Evolutionary conservation across 768 basidiomycete species (phyloP).

Genomic region (Suillus placidus): DNA sequence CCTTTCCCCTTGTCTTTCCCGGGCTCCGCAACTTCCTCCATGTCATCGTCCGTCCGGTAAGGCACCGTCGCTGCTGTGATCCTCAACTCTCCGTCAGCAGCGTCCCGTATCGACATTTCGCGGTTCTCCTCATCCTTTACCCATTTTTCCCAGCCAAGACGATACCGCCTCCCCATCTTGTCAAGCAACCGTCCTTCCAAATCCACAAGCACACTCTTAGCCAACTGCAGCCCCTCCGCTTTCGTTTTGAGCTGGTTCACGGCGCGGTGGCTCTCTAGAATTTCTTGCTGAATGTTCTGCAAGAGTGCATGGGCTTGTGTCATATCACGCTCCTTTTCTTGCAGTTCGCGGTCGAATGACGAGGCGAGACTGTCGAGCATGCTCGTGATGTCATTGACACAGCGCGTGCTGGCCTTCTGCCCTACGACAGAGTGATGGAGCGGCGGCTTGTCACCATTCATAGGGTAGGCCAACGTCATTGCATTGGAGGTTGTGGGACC

Average conservation of each 20-base stretch:
- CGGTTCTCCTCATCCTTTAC: constrained; percentile 80
- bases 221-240: constrained; percentile 64
- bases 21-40: constrained; percentile 38
- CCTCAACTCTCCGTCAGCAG: constrained; percentile 57
- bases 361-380: constrained; percentile 88
- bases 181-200: constrained; percentile 66
- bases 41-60: constrained; percentile 50
- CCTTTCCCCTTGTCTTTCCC: constrained; percentile 53
- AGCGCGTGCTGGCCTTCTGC: constrained; percentile 83
- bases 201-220: constrained; percentile 57
- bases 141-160: constrained; percentile 94
- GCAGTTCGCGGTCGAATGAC: constrained; percentile 89
- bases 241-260: constrained; percentile 71
- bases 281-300: constrained; percentile 86
- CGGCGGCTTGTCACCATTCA: constrained; percentile 66
- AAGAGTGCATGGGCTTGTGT: constrained; percentile 87
- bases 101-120: constrained; percentile 68
- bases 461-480: constrained; percentile 38
- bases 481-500: constrained; percentile 28
- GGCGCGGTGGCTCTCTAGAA: constrained; percentile 79
- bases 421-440: constrained; percentile 85
- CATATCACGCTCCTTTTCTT: constrained; percentile 89
- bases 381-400: constrained; percentile 80
- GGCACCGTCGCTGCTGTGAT: constrained; percentile 48
- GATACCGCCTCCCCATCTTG: constrained; percentile 83